Conservation (phyloP, 768 basidiomycete genomes). For the Trametes coccinea region DNA sequence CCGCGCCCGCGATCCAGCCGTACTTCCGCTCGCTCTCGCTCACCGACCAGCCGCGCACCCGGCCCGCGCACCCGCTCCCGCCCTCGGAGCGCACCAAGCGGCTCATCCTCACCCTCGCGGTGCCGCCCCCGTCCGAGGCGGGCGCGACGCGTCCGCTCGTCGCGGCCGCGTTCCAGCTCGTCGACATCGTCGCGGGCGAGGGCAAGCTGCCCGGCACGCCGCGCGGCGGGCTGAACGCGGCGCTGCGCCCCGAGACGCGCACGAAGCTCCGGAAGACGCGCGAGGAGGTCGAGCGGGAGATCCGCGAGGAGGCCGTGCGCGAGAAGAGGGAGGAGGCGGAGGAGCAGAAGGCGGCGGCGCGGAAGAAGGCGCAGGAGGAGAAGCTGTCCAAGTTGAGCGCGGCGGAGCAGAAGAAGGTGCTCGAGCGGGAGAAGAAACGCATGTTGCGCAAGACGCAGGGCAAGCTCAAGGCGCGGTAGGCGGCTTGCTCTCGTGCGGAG, state of each 20-base stretch:
- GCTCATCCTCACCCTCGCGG: conserved; percentile 64
- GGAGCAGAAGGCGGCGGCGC: conserved; percentile 71
- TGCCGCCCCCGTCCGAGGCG: conserved; percentile 51
- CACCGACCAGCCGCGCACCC: conserved; percentile 81
- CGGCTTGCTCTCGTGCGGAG: background rate
- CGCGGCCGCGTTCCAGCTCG: conserved; percentile 67
- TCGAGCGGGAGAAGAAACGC: conserved; percentile 80
- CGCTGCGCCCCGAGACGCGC: conserved; percentile 74
- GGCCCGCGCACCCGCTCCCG: conserved; percentile 56
- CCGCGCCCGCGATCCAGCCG: conserved; percentile 61
- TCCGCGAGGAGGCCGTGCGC: conserved; percentile 65
- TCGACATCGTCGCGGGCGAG: conserved; percentile 59
- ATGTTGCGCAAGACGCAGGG: conserved; percentile 67
- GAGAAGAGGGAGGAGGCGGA: conserved; percentile 74
- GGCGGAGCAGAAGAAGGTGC: conserved; percentile 82
- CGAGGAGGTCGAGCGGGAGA: conserved; percentile 66
- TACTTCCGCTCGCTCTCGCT: conserved; percentile 89
- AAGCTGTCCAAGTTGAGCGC: conserved; percentile 70
- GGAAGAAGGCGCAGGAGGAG: conserved; percentile 74
- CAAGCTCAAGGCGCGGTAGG: conserved; percentile 41
- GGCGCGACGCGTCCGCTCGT: conserved; percentile 60
- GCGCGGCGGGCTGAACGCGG: conserved; percentile 25
- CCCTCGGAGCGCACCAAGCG: conserved; percentile 64
- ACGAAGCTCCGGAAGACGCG: conserved; percentile 72
- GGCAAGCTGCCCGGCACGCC: conserved; percentile 22